These are phyloP conservation scores for Yamadazyma friedrichii DNA, from an alignment of 1,139 yeast species.

Conservation along the genomic window DNA sequence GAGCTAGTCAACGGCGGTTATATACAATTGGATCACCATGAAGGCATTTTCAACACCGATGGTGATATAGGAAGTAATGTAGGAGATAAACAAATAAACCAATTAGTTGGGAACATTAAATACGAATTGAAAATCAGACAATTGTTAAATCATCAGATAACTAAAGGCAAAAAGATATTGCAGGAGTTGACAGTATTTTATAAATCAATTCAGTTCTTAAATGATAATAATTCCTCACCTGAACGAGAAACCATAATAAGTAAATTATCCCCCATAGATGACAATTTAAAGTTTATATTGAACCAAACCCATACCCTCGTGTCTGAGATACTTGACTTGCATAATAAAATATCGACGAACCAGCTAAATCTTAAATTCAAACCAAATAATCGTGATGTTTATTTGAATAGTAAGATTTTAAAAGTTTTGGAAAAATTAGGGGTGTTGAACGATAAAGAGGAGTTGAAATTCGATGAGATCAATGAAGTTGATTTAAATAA, in stretches of 20 bases:
- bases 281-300: constrained; percentile 48
- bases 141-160: constrained; percentile 38
- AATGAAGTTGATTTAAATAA: constrained; percentile 8
- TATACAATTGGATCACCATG: constrained; percentile 69
- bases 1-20: constrained; percentile 69
- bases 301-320: constrained; percentile 41
- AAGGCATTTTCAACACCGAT: constrained; percentile 41
- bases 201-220: constrained; percentile 29
- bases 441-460: constrained; percentile 14
- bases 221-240: constrained; percentile 20
- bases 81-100: constrained; percentile 28
- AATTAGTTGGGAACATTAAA: constrained; percentile 42
- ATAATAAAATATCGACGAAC: constrained; percentile 27
- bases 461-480: constrained; percentile 4
- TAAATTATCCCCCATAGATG: constrained; percentile 51
- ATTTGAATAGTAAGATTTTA: constrained; percentile 26
- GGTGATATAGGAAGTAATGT: constrained; percentile 11
- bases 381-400: constrained; percentile 28
- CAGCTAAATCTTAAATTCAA: constrained; percentile 18
- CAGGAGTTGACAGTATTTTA: constrained; percentile 30
- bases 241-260: constrained; percentile 32
- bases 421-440: constrained; percentile 25
- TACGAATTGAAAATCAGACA: constrained; percentile 46
- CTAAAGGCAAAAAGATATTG: constrained; percentile 36
- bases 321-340: constrained; percentile 34